Evolutionary conservation across 139 green algal genomes (phyloP).

Genomic region (Chloropicon primus): DNA sequence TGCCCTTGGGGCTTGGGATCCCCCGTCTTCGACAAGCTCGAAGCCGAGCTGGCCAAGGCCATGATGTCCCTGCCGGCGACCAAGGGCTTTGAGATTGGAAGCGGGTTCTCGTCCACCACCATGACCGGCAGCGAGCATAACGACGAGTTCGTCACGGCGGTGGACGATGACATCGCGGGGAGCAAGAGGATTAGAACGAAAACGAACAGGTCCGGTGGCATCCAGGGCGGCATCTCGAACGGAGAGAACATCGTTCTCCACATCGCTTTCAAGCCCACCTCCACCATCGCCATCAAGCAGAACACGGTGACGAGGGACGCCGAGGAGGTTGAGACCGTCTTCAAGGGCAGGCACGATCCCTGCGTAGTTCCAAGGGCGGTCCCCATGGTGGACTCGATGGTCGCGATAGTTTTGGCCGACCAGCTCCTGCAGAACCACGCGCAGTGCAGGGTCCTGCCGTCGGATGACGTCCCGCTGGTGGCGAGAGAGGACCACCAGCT

Average conservation of each 20-base stretch:
- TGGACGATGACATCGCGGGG: constrained; percentile 21
- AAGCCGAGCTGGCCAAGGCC: constrained; percentile 92
- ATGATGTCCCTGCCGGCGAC: constrained; percentile 90
- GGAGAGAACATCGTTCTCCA: constrained; percentile 88
- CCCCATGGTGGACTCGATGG: constrained; percentile 97
- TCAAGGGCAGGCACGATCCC: constrained; percentile 82
- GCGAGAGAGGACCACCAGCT: neutral
- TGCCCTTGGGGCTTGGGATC: constrained; percentile 73
- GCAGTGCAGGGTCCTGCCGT: constrained; percentile 85
- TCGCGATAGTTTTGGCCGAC: constrained; percentile 88
- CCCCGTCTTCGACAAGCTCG: constrained; percentile 97
- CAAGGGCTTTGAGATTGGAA: constrained; percentile 95
- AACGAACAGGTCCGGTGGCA: constrained; percentile 62
- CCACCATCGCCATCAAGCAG: constrained; percentile 80
- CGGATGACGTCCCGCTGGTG: constrained; percentile 13
- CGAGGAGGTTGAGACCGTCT: constrained; percentile 71
- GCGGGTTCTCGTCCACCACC: constrained; percentile 62
- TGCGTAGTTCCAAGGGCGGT: constrained; percentile 94
- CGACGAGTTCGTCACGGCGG: constrained; percentile 84
- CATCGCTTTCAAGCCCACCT: constrained; percentile 98
- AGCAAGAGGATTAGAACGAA: constrained; percentile 53
- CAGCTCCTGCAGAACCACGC: constrained; percentile 84
- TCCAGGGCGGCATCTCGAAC: constrained; percentile 76
- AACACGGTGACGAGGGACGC: constrained; percentile 46
- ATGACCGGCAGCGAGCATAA: constrained; percentile 93